A percentile compares a stretch with the other conserved stretches of the same genome.
These are phyloP conservation scores for Fomitopsis schrenkii DNA, from an alignment of 1,284 basidiomycete genomes.

Conservation along the genomic window DNA sequence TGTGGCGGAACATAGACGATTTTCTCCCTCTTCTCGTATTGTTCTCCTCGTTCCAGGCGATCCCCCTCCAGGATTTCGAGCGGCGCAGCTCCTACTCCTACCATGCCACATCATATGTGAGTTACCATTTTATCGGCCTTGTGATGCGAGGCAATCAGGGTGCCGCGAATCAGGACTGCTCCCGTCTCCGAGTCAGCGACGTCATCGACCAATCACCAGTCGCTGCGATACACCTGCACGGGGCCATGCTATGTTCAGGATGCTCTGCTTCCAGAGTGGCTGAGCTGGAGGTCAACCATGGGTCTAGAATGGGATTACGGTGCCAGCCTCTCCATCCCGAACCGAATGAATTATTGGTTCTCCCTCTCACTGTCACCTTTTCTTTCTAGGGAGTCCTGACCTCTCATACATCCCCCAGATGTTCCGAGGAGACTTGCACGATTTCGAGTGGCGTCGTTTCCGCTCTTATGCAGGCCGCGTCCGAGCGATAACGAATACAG, in stretches of 20 bases:
- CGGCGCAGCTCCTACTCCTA: not conserved
- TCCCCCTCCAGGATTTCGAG: not conserved
- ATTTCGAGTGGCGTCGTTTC: not conserved
- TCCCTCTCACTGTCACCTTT: too few species aligned
- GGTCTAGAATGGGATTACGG: too few species aligned
- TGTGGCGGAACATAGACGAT: slow-evolving; percentile 70
- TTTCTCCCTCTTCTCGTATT: slow-evolving; percentile 43
- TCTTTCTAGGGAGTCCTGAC: not conserved
- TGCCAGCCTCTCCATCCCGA: too few species aligned
- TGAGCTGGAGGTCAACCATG: too few species aligned
- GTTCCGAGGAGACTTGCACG: not conserved
- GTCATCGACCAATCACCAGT: too few species aligned
- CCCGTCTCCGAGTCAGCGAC: too few species aligned
- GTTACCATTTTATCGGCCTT: not conserved
- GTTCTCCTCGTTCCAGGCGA: not conserved
- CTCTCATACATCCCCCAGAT: not conserved
- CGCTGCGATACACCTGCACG: too few species aligned
- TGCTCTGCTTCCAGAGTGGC: too few species aligned
- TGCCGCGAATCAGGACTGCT: too few species aligned
- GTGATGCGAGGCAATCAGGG: too few species aligned
- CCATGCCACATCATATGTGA: not conserved
- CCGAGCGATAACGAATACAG: not conserved
- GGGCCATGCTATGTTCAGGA: too few species aligned
- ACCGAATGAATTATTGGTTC: too few species aligned
- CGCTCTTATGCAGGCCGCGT: not conserved